These are phyloP conservation scores for Saxophila tyrrhenica DNA, from an alignment of 495 filamentous ascomycete genomes.

Conservation along the genomic window DNA sequence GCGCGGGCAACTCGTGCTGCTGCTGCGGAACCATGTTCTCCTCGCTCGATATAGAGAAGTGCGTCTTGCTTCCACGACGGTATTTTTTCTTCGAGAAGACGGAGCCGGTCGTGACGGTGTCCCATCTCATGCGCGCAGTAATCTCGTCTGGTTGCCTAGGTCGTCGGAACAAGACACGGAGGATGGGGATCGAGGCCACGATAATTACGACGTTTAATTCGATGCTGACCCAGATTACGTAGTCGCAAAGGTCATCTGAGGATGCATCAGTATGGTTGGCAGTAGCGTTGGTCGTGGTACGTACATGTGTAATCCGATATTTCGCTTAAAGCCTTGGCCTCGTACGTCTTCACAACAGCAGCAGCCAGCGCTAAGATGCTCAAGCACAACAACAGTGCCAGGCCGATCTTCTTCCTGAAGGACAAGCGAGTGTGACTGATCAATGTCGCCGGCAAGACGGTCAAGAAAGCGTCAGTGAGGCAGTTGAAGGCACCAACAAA, in stretches of 20 bases:
- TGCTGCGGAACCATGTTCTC: constrained; percentile 4
- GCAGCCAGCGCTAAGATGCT: constrained; percentile 18
- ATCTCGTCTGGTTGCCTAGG: not conserved
- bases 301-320: constrained; percentile 13
- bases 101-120: constrained; percentile 10
- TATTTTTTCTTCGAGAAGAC: constrained; percentile 10
- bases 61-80: not conserved
- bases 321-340: constrained; percentile 5
- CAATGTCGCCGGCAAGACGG: constrained; percentile 13
- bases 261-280: too few species aligned
- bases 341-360: constrained; percentile 20
- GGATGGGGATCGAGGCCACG: constrained; percentile 11
- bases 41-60: constrained; percentile 3
- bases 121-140: not conserved
- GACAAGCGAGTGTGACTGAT: constrained; percentile 12
- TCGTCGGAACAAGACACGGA: constrained; percentile 11
- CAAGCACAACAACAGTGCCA: constrained; percentile 14
- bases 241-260: constrained; percentile 11
- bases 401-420: constrained; percentile 12
- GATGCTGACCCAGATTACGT: constrained; percentile 17
- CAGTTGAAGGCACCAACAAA: constrained; percentile 16
- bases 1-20: not conserved
- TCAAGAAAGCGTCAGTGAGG: constrained; percentile 19
- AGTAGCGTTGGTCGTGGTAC: too few species aligned
- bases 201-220: constrained; percentile 28